Evolutionary conservation across 257 asterid species (phyloP), one percentile per base, ranked within the genome.

Genomic region (Fraxinus excelsior): DNA sequence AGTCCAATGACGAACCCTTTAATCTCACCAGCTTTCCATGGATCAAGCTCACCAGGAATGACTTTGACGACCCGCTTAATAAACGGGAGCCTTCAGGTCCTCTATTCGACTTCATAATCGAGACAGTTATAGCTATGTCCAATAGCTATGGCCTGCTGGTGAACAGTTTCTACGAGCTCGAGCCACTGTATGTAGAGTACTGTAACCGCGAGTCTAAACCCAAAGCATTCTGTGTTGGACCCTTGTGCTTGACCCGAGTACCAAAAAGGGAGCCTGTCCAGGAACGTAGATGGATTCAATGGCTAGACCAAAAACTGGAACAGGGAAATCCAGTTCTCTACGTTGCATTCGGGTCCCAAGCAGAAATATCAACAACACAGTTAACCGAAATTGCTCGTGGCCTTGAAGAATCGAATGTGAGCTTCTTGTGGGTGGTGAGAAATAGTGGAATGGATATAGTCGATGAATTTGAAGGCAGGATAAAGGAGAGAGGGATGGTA

Each of bases 341-440:
- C 69, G 79, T 91, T 5, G 98, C 96, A 2, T 93, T 91, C 1
- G 98, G 98, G 42, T 37, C 42, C 42, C 42, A 37, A 7, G 42
- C 42, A 37, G 42, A 37, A 37, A 37, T 37, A 37, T 77, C 97
- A 0, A 21, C 76, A 0, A 65, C 82, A 6, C 97, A 91, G 26
- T 40, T 87, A 26, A 67, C 51, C 0, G 97, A 93, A 56, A 90
- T 93, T 6, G 90, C 79, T 9, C 32, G 11, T 0, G 97, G 91
- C 0, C 75, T 91, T 85, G 90, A 84, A 67, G 78, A 77, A 37
- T 81, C 97, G 0, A 29, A 71, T 14, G 89, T 83, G 73, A 82
- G 81, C 35, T 93, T 88, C 80, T 37, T 91, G 66, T 93, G 96
- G 97, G 94, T 91, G 4, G 78, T 83, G 60, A 86, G 84, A 71